phyloP scores from a whole-genome alignment of 805 yeast species.

The Starmerella asiatica region DNA sequence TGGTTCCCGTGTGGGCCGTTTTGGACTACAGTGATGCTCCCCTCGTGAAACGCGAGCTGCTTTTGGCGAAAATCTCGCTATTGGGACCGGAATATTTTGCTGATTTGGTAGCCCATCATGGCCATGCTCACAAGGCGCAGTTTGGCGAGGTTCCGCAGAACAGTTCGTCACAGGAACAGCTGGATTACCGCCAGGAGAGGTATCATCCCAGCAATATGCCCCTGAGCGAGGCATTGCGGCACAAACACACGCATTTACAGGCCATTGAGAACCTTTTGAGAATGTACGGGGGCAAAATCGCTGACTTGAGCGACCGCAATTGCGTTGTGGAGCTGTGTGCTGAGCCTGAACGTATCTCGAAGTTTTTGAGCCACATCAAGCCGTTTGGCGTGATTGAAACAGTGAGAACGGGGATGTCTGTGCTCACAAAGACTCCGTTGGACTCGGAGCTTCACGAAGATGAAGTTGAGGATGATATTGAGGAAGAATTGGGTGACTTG shows the following conservation, averaged over 20 bases:
- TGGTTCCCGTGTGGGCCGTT: slow-evolving; percentile 97
- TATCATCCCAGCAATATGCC: slow-evolving; percentile 84
- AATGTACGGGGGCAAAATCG: slow-evolving; percentile 86
- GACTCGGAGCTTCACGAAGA: slow-evolving; percentile 34
- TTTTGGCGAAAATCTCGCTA: slow-evolving; percentile 81
- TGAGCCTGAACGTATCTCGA: slow-evolving; percentile 77
- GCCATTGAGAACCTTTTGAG: slow-evolving; percentile 67
- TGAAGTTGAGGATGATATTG: slow-evolving; percentile 35
- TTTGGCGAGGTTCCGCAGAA: slow-evolving; percentile 26
- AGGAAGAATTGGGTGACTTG: slow-evolving; percentile 57
- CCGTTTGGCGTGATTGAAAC: slow-evolving; percentile 95
- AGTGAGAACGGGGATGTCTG: slow-evolving; percentile 98
- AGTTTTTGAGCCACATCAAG: slow-evolving; percentile 75
- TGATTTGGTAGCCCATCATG: slow-evolving; percentile 79
- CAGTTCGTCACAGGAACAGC: slow-evolving; percentile 25
- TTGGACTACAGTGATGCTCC: slow-evolving; percentile 84
- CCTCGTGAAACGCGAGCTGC: slow-evolving; percentile 78
- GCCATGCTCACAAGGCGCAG: slow-evolving; percentile 29
- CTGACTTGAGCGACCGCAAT: slow-evolving; percentile 84
- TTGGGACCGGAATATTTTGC: slow-evolving; percentile 98
- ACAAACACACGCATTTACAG: slow-evolving; percentile 77
- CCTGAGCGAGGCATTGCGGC: slow-evolving; percentile 84
- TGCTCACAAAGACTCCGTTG: slow-evolving; percentile 88
- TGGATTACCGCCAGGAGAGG: slow-evolving; percentile 24
- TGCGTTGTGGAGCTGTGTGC: slow-evolving; percentile 91